These are phyloP conservation scores for Purpureocillium takamizusanense DNA, from an alignment of 2,329 filamentous ascomycete genomes.

Conservation along the genomic window DNA sequence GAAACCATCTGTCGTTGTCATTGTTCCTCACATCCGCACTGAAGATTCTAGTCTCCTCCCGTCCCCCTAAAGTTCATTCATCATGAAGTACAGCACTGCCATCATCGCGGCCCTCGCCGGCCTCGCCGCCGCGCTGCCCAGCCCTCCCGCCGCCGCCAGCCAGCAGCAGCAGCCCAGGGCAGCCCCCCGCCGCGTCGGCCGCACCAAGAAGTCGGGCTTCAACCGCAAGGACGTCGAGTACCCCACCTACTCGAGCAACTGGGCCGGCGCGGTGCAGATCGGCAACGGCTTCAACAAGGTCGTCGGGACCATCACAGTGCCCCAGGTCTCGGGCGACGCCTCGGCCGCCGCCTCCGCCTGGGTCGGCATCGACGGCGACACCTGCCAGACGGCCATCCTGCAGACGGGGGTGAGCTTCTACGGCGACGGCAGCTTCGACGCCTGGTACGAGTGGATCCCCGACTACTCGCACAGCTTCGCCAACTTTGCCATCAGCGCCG, in stretches of 20 bases:
- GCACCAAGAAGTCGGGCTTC: conserved; percentile 6
- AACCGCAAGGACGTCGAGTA: conserved; percentile 8
- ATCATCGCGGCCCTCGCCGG: conserved; percentile 9
- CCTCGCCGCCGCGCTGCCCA: conserved; percentile 7
- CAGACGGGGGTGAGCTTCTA: conserved; percentile 34
- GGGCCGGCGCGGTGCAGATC: conserved; percentile 19
- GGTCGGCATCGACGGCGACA: conserved; percentile 39
- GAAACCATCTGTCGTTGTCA: too few species aligned
- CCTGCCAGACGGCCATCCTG: conserved; percentile 27
- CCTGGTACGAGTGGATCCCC: conserved; percentile 39
- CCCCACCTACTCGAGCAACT: conserved; percentile 16
- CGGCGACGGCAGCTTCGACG: conserved; percentile 25
- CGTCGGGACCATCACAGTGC: conserved; percentile 19
- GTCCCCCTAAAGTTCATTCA: conserved; percentile 8
- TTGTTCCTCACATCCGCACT: too few species aligned
- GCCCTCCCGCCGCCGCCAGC: not conserved
- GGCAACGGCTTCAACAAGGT: conserved; percentile 17
- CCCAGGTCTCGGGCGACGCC: conserved; percentile 10
- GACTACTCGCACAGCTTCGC: conserved; percentile 30
- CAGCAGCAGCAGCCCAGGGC: not conserved
- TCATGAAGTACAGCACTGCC: conserved; percentile 8
- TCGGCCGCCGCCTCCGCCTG: conserved; percentile 23
- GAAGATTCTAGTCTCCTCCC: too few species aligned
- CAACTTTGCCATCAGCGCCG: conserved; percentile 18
- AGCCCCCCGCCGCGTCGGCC: not conserved